Conservation (phyloP, 2,329 filamentous ascomycete genomes). For the Hypocrella siamensis region DNA sequence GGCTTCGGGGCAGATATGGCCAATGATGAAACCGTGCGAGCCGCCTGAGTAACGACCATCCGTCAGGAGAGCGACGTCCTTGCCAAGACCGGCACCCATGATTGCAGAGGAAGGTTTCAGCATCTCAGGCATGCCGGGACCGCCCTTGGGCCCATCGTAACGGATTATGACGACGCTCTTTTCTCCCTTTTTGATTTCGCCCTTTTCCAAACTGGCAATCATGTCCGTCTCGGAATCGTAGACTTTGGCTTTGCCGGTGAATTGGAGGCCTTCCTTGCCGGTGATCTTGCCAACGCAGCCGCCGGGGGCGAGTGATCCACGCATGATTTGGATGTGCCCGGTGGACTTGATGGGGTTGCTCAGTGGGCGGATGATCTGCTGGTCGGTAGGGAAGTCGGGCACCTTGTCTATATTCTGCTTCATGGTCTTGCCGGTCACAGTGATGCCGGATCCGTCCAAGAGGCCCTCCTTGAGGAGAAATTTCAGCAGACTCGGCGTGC, state of each 20-base stretch:
- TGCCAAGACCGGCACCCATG: constrained; percentile 74
- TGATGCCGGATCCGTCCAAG: constrained; percentile 64
- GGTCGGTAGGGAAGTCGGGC: constrained; percentile 58
- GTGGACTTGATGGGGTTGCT: constrained; percentile 74
- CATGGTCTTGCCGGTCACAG: constrained; percentile 79
- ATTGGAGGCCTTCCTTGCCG: constrained; percentile 76
- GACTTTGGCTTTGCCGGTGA: constrained; percentile 65
- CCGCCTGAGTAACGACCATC: constrained; percentile 68
- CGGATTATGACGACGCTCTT: constrained; percentile 85
- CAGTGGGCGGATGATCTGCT: constrained; percentile 68
- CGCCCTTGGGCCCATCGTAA: constrained; percentile 87
- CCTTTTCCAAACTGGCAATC: constrained; percentile 59
- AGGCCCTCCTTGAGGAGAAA: constrained; percentile 71
- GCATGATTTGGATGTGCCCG: constrained; percentile 79
- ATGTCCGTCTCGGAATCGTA: constrained; percentile 76
- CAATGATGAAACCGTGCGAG: constrained; percentile 74
- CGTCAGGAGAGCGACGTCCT: constrained; percentile 60
- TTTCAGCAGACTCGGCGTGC: constrained; percentile 76
- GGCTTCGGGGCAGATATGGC: constrained; percentile 77
- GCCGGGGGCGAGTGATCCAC: constrained; percentile 69
- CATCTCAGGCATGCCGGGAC: constrained; percentile 91
- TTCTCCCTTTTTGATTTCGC: constrained; percentile 68
- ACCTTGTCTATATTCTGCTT: constrained; percentile 70
- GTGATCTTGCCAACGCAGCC: constrained; percentile 90
- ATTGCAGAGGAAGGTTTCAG: constrained; percentile 84